Base-by-base conservation (phyloP, 2,329 filamentous ascomycete genomes). In the Ophiosphaerella korrae region DNA sequence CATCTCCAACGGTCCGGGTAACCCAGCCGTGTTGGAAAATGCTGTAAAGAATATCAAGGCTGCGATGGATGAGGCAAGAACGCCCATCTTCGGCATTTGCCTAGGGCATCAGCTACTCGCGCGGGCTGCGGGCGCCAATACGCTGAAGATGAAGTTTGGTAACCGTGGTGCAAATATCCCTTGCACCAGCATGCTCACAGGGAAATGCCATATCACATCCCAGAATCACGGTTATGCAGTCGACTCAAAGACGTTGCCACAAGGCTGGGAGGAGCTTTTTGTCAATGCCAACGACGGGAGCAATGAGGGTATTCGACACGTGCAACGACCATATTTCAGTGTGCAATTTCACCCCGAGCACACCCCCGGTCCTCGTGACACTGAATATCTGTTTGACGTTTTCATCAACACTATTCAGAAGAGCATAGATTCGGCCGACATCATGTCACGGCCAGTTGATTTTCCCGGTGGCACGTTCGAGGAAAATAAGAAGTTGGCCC, bases 341-440 rank as follows among this genome's bases (percentile, higher is more conserved):
- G 94, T 97, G n/a, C 94, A 99, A 73, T 99, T 99, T 79, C 94
- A 99, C 71, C 94, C 94, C 0, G 94, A 99, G 77, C 96, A 92
- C 80, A 95, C 92, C 1, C 94, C 94, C 2, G 94, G 94, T 50
- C 94, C 94, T 44, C 85, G 91, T 32, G 94, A 99, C 72, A 99
- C 94, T 24, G 94, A 99, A 74, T 97, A 90, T 71, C 82, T 99
- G 23, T 99, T 99, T 60, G 92, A 99, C 74, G 91, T 97, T 57
- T 99, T 99, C 80, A 89, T 99, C 71, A 79, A 88, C 76, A 89
- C 92, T 16, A 90, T 97, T 61, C 80, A 84, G 69, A 83, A 88
- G 64, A 88, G 88, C 51, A 80, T 92, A 41, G 77, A 83, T 48
- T 86, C 92, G 55, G 75, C 83, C 13, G 81, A 84, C 56, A 80